Evolutionary conservation across 2,329 filamentous ascomycete species (phyloP), one percentile per base, ranked within the genome.

Genomic region (Sporothrix pallida): DNA sequence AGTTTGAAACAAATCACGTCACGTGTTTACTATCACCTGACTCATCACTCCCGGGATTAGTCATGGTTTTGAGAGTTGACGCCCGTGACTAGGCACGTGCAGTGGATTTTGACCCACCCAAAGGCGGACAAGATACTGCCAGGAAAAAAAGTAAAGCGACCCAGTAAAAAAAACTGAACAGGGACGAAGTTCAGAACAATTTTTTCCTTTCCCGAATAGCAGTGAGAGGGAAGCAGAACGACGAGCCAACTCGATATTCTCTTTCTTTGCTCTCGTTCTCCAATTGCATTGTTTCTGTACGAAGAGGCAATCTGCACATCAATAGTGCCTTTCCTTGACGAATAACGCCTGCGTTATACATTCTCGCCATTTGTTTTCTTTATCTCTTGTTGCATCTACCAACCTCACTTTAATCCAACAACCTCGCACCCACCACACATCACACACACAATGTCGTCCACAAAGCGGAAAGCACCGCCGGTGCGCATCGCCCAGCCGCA

Each of bases 401-500:
- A 2, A 23, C 12, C 3, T 20, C 17, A 20, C 50, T 54, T 54
- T 20, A 56, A 26, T 17, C 4, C 10, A 20, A 62, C 37, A 20
- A 12, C 44, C 9, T 9, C 48, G 60, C 23, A 17, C 48, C 15
- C 42, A 44, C 54, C n/a, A 23, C 17, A 26, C 71, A n/a, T n/a
- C n/a, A 69, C 20, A 46, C 26, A 20, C 52, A 69, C 20, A 37
- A 76, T 75, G 75, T 89, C 90, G 86, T 88, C 88, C 75, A 87
- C 88, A 62, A 91, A 89, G 81, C 84, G 88, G 80, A 91, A 90
- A 85, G 83, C 86, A 65, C 52, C 70, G 73, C 82, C 87, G 75
- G 84, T 85, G 76, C 87, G 87, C 82, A 83, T 91, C 78, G 87
- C 87, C 73, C 82, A 86, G 74, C 89, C 89, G 0, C 83, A 84